A percentile compares a stretch with the other conserved stretches of the same genome.
These are phyloP conservation scores for Tolypocladium paradoxum DNA, from an alignment of 2,329 filamentous ascomycete genomes.

Conservation along the genomic window DNA sequence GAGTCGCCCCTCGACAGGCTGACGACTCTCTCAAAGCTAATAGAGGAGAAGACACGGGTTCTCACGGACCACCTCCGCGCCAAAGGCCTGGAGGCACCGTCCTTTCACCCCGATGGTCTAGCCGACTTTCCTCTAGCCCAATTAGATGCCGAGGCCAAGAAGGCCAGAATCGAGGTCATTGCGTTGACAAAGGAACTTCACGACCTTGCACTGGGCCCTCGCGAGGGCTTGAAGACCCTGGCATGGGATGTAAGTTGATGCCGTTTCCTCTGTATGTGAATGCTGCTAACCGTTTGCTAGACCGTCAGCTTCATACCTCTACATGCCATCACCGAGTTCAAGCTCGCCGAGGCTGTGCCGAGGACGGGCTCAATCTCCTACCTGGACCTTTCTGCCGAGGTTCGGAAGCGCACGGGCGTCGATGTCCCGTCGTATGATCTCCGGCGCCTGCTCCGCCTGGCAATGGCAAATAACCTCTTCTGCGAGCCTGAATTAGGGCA, in stretches of 20 bases:
- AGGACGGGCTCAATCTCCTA: slow-evolving; percentile 15
- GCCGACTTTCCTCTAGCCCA: slow-evolving; percentile 8
- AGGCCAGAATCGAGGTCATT: slow-evolving; percentile 10
- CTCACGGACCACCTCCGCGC: slow-evolving; percentile 6
- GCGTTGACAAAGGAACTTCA: slow-evolving; percentile 11
- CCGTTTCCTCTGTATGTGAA: neutral
- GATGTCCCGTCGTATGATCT: slow-evolving; percentile 20
- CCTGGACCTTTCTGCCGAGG: slow-evolving; percentile 11
- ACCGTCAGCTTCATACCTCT: slow-evolving; percentile 16
- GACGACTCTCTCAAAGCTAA: slow-evolving; percentile 6
- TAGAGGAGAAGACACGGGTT: slow-evolving; percentile 9
- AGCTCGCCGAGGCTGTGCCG: slow-evolving; percentile 19
- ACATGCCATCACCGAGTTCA: slow-evolving; percentile 20
- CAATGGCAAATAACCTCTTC: slow-evolving; percentile 28
- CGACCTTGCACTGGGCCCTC: slow-evolving; percentile 10
- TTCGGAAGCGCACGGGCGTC: slow-evolving; percentile 23
- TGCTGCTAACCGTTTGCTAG: slow-evolving; percentile 3
- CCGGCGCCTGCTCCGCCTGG: slow-evolving; percentile 26
- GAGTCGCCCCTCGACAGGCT: slow-evolving; percentile 7
- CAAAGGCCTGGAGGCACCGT: slow-evolving; percentile 10
- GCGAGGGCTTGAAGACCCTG: slow-evolving; percentile 12
- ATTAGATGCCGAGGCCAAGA: slow-evolving; percentile 3
- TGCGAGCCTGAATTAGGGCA: slow-evolving; percentile 23
- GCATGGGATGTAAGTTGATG: slow-evolving; percentile 15
- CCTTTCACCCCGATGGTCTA: slow-evolving; percentile 8